phyloP scores from a whole-genome alignment of 1,284 basidiomycete genomes.

The Somion occarium region DNA sequence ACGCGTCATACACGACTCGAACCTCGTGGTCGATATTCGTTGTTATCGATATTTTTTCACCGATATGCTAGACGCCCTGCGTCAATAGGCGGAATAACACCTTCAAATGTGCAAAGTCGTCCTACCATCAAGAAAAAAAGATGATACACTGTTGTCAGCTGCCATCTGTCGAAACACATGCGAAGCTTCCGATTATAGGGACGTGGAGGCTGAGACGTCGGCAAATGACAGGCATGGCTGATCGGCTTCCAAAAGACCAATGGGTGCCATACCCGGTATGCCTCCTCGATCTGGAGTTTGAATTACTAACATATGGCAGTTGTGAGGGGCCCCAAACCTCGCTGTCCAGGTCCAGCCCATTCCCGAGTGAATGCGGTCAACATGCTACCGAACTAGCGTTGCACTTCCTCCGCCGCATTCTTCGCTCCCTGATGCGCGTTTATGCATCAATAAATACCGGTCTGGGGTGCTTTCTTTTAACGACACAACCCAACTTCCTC shows the following conservation, averaged over 20 bases:
- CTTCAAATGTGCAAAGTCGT: neutral
- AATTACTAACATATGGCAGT: constrained; percentile 21
- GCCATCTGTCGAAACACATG: neutral
- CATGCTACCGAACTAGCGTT: constrained; percentile 25
- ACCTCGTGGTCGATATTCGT: neutral
- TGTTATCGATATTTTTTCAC: constrained; percentile 1
- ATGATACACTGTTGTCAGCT: neutral
- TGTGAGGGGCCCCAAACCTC: constrained; percentile 29
- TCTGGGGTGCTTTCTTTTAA: constrained; percentile 1
- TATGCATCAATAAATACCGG: constrained; percentile 15
- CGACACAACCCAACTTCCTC: constrained; percentile 5
- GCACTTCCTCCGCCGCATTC: constrained; percentile 21
- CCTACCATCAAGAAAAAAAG: neutral
- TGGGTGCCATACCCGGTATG: constrained; percentile 18
- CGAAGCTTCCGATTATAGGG: neutral
- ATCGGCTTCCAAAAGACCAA: neutral
- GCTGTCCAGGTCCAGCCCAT: constrained; percentile 25
- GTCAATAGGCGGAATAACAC: neutral
- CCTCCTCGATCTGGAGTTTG: constrained; percentile 13
- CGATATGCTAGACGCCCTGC: neutral
- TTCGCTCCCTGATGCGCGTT: constrained; percentile 25
- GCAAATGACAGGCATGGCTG: neutral
- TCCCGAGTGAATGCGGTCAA: constrained; percentile 26
- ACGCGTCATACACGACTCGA: constrained; percentile 1
- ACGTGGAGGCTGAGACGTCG: neutral